A percentile compares a stretch with the other conserved stretches of the same genome.
Conservation (phyloP, 2,329 filamentous ascomycete species). For the Talaromyces sp. region DNA sequence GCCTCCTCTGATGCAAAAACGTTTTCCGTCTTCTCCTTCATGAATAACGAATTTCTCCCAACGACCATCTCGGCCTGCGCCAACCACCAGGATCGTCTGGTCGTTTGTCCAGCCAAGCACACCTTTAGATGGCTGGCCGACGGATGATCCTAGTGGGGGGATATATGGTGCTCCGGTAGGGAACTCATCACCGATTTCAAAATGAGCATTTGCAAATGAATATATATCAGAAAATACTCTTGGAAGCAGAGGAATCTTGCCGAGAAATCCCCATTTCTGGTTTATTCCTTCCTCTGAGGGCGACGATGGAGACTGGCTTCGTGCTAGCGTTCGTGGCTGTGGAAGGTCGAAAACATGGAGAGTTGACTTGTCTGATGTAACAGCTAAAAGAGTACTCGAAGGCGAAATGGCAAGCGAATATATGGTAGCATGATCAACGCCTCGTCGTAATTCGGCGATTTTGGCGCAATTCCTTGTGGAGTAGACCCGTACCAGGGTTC, state of each 20-base stretch:
- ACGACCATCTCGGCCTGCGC: constrained; percentile 71
- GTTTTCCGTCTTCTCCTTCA: constrained; percentile 63
- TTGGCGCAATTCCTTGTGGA: constrained; percentile 74
- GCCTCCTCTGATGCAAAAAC: constrained; percentile 64
- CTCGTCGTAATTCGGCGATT: constrained; percentile 77
- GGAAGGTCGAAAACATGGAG: constrained; percentile 90
- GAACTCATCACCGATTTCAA: constrained; percentile 75
- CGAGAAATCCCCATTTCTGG: constrained; percentile 80
- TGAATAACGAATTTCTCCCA: constrained; percentile 83
- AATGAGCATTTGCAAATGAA: constrained; percentile 73
- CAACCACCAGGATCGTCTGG: constrained; percentile 67
- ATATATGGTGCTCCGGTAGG: constrained; percentile 36
- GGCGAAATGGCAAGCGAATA: constrained; percentile 87
- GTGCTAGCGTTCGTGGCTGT: constrained; percentile 28
- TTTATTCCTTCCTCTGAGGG: constrained; percentile 45
- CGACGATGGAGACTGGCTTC: constrained; percentile 30
- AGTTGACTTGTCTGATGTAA: constrained; percentile 94
- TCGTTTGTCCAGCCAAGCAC: constrained; percentile 80
- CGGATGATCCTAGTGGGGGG: constrained; percentile 49
- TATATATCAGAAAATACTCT: constrained; percentile 85
- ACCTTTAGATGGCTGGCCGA: constrained; percentile 67
- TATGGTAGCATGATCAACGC: constrained; percentile 80
- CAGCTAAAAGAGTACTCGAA: constrained; percentile 71
- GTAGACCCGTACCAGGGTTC: constrained; percentile 84
- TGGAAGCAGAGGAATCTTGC: constrained; percentile 78